Base-by-base conservation (phyloP, 441 rosid genomes). In the Euphorbia schlechtendalii region DNA sequence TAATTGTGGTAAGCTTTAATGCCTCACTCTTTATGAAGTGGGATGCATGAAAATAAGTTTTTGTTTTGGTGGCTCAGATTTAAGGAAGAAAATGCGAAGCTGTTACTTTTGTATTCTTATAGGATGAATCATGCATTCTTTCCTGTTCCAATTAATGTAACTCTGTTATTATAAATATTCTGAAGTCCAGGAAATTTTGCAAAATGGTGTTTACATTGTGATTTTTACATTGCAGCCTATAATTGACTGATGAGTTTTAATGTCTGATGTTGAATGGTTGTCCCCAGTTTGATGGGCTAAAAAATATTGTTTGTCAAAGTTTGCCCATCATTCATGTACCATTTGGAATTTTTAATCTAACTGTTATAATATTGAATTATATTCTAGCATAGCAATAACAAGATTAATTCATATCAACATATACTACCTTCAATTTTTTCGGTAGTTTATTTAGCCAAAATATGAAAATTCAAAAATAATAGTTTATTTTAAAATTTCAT, bases 1-100 rank as follows among this genome's bases (percentile, higher is more conserved):
- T 92, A 89, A 78, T 51, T 69, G 32, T 14, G 60, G 67, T 63
- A 71, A 68, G 76, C 63, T 68, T 68, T 24, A 28, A 1, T 41
- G 18, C 1, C 45, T 27, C 8, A 15, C 24, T 38, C 20, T 27
- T 9, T 14, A 25, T 17, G 0, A 30, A 4, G 5, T 52, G 56
- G 21, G 28, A 41, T 22, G 10, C 7, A 12, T n/a, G 27, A 52
- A 2, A 1, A 41, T 32, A 12, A 8, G 30, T 32, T 32, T n/a
- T 10, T 8, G 12, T n/a, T 8, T 25, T 51, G 40, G 27, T 2
- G 56, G 5, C 34, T 34, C 15, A 24, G 18, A 15, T 24, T 30
- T 12, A 12, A 30, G 11, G 40, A 30, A 15, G 41, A 51, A 32
- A 55, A 28, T 41, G 32, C 0, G 58, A 48, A 34, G 70, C 57